These are phyloP conservation scores for Epicoccum sorghinum DNA, from an alignment of 2,329 filamentous ascomycete genomes.

Conservation along the genomic window DNA sequence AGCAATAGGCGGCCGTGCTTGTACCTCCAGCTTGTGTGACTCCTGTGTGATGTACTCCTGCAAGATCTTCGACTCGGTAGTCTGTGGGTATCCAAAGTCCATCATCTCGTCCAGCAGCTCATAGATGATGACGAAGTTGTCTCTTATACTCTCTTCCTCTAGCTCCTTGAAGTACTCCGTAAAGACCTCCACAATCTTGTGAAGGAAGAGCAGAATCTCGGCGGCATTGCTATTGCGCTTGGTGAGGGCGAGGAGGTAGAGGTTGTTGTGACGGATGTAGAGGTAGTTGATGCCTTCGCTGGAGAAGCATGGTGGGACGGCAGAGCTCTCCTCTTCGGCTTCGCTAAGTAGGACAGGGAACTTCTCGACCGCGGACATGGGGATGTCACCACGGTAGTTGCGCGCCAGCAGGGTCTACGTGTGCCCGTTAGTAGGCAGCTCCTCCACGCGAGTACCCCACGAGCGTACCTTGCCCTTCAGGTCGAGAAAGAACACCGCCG, in stretches of 20 bases:
- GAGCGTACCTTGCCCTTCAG: slow-evolving; percentile 94
- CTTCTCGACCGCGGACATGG: slow-evolving; percentile 98
- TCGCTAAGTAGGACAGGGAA: slow-evolving; percentile 95
- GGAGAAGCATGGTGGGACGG: slow-evolving; percentile 96
- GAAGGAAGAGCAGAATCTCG: slow-evolving; percentile 96
- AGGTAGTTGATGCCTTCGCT: slow-evolving; percentile 99
- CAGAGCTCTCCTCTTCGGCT: slow-evolving; percentile 98
- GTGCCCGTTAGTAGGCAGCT: slow-evolving; percentile 36
- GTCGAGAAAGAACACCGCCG: slow-evolving; percentile 97
- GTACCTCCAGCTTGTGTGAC: slow-evolving; percentile 96
- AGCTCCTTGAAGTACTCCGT: slow-evolving; percentile 99
- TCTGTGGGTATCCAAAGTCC: slow-evolving; percentile 99
- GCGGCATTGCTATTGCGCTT: slow-evolving; percentile 99
- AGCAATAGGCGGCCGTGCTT: slow-evolving; percentile 93
- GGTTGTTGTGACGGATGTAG: slow-evolving; percentile 98
- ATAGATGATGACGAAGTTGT: slow-evolving; percentile 99
- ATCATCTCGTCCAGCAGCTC: slow-evolving; percentile 99
- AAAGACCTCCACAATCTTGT: slow-evolving; percentile 98
- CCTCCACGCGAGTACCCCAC: slow-evolving; percentile 26
- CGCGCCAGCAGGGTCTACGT: slow-evolving; percentile 91
- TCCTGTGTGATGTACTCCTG: slow-evolving; percentile 99
- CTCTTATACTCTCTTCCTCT: slow-evolving; percentile 96
- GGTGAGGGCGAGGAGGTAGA: slow-evolving; percentile 95
- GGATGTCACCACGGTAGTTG: slow-evolving; percentile 98
- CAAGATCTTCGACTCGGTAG: slow-evolving; percentile 96